These are phyloP conservation scores for Pachyrhizus erosus DNA, from an alignment of 306 rosid genomes.

Conservation along the genomic window DNA sequence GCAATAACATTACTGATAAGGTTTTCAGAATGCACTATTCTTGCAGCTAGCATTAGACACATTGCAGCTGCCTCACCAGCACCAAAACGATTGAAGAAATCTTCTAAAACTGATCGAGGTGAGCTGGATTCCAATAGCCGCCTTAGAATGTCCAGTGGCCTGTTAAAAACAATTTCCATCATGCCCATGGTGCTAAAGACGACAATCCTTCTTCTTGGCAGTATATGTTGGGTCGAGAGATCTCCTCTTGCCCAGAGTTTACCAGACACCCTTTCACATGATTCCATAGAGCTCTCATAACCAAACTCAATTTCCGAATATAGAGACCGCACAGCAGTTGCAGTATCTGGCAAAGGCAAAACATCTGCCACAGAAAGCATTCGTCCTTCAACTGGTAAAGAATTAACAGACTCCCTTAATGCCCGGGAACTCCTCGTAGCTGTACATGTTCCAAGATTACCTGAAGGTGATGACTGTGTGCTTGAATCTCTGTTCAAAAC, in stretches of 20 bases:
- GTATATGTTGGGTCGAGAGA: conserved; percentile 91
- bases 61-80: conserved; percentile 97
- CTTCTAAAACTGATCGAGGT: conserved; percentile 88
- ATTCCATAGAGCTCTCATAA: conserved; percentile 69
- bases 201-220: conserved; percentile 91
- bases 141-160: conserved; percentile 94
- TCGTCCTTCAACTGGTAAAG: conserved; percentile 92
- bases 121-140: conserved; percentile 82
- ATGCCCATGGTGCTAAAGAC: conserved; percentile 97
- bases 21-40: conserved; percentile 82
- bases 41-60: conserved; percentile 95
- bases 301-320: conserved; percentile 90
- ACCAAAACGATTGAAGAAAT: conserved; percentile 95
- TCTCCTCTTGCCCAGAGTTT: conserved; percentile 98
- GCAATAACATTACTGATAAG: conserved; percentile 76
- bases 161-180: conserved; percentile 94
- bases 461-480: conserved; percentile 66
- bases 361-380: conserved; percentile 98
- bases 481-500: conserved; percentile 82
- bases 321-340: conserved; percentile 74
- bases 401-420: conserved; percentile 84
- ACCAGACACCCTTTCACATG: conserved; percentile 73
- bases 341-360: conserved; percentile 82
- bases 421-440: conserved; percentile 88
- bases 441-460: conserved; percentile 63